Evolutionary conservation across 345 rosid species (phyloP).

Genomic region (Carallia brachiata): DNA sequence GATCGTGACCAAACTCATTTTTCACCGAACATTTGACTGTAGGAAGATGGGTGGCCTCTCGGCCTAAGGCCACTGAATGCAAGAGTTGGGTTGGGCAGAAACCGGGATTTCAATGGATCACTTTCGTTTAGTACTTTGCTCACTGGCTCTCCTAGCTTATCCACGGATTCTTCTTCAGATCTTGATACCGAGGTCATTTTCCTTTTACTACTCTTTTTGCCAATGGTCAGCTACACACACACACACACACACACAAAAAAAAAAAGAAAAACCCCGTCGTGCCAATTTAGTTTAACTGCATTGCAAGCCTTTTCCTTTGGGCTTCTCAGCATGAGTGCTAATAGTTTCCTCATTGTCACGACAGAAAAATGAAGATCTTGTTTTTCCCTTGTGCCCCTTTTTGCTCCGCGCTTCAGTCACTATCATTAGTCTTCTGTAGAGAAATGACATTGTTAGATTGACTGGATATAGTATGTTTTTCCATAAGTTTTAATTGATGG

Average conservation of each 20-base stretch:
- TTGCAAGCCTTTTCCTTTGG: no score
- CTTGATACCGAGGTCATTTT: slow-evolving; percentile 64
- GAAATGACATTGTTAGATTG: not conserved
- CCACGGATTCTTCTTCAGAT: slow-evolving; percentile 55
- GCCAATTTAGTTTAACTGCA: not conserved
- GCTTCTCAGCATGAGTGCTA: no score
- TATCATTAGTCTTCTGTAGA: not conserved
- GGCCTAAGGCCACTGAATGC: slow-evolving; percentile 72
- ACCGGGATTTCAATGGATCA: slow-evolving; percentile 50
- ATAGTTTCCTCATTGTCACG: no score
- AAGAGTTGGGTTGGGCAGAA: slow-evolving; percentile 63
- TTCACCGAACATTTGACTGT: slow-evolving; percentile 7
- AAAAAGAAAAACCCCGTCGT: not conserved
- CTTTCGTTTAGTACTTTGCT: slow-evolving; percentile 64
- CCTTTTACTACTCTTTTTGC: not conserved
- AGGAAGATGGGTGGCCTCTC: slow-evolving; percentile 91
- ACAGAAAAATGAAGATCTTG: not conserved
- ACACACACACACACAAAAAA: not conserved
- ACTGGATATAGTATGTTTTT: not conserved
- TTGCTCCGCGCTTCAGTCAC: not conserved
- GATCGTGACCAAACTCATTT: not conserved
- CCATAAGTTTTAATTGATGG: not conserved
- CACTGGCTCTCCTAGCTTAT: slow-evolving; percentile 53
- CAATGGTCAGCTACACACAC: not conserved
- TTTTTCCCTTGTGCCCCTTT: not conserved